Base-by-base conservation (phyloP, 164 flowering plant species). In the Macadamia integrifolia region DNA sequence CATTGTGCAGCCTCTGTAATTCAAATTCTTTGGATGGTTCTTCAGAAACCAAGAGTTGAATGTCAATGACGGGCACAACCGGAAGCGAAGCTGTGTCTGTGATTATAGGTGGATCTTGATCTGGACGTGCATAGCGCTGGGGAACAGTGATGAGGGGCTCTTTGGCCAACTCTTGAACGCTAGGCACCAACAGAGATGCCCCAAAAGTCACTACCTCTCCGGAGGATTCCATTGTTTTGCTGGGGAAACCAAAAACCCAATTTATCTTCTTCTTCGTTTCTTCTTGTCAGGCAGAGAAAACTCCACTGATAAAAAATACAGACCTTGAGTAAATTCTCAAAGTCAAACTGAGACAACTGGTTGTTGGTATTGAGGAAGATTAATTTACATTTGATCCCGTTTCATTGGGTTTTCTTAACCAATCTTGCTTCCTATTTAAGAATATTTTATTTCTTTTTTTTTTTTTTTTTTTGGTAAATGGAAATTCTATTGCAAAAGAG, bases 91-190 rank as follows among this genome's bases (percentile, higher is more conserved):
- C 8, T 1, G 4, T 29, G 13, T 40, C 58, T 2, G 18, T 0
- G 28, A 28, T 30, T 2, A 17, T 1, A 7, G 64, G 66, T 30
- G 53, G 66, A 10, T 80, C 80, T n/a, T 74, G 73, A 58, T 75
- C 69, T 1, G 43, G 50, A 4, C 70, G 82, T 11, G 69, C 18
- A 58, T 86, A 86, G 12, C 86, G 68, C 7, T 73, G 58, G 23
- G 87, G 89, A 70, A 86, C 58, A 0, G 60, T 58, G 72, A 12
- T 17, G 14, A 71, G 50, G n/a, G 72, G 52, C 23, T 74, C 53
- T 64, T 78, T 85, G 32, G 77, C 80, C 61, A 83, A 59, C 66
- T 85, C 85, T 35, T 79, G 83, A 62, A 85, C 89, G 9, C 76
- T 77, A 0, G 89, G 85, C 3, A 83, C 87, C 6, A 74, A 49